Evolutionary conservation across 768 basidiomycete genomes (phyloP).

Genomic region (Suillus subluteus): DNA sequence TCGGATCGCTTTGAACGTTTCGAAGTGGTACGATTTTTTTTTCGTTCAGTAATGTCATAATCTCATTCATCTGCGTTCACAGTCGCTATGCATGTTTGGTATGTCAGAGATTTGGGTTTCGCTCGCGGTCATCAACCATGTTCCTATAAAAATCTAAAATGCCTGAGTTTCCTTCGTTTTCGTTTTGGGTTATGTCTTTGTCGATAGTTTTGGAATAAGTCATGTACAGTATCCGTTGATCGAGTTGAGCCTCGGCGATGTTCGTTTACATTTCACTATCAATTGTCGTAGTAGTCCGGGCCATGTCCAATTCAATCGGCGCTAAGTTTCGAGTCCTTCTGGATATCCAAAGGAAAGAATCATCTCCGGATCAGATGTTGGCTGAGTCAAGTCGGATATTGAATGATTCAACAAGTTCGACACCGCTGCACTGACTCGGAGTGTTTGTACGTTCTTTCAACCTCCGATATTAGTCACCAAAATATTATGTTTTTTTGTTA

Average conservation of each 20-base stretch:
- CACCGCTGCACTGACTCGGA: too few species aligned
- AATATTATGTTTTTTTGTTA: too few species aligned
- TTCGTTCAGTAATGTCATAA: too few species aligned
- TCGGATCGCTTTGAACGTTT: background rate
- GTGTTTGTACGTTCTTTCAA: too few species aligned
- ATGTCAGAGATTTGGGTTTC: background rate
- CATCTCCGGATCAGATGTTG: too few species aligned
- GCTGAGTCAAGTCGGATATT: too few species aligned
- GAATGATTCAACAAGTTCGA: too few species aligned
- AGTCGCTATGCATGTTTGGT: background rate
- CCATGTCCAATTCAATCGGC: background rate
- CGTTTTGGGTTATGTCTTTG: background rate
- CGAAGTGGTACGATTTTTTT: background rate
- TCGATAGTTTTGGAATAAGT: background rate
- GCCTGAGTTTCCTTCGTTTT: background rate
- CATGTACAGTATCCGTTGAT: background rate
- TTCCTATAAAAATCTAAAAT: background rate
- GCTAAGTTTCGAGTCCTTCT: background rate
- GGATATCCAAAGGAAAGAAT: too few species aligned
- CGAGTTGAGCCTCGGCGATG: conserved; percentile 3
- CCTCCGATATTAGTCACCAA: too few species aligned
- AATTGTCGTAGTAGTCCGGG: background rate
- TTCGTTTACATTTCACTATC: background rate
- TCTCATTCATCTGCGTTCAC: background rate
- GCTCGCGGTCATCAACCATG: background rate